phyloP scores from a whole-genome alignment of 306 rosid species.

The Oemleria cerasiformis region DNA sequence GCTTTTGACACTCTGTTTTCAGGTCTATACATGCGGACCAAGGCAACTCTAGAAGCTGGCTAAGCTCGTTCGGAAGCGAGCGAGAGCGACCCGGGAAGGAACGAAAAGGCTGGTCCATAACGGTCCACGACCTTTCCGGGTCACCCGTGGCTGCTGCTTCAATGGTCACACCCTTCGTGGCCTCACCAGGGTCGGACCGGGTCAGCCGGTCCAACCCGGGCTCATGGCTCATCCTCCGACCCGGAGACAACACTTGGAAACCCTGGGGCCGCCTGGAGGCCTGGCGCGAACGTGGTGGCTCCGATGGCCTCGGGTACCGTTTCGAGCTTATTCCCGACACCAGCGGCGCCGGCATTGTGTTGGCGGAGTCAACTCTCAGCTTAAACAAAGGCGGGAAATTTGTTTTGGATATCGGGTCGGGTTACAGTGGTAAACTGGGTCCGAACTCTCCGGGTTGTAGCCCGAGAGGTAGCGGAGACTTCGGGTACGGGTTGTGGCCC shows the following conservation, averaged over 20 bases:
- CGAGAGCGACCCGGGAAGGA: constrained; percentile 37
- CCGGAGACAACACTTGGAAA: constrained; percentile 44
- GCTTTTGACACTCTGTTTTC: neutral
- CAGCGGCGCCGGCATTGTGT: constrained; percentile 34
- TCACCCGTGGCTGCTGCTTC: constrained; percentile 51
- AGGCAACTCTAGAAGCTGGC: constrained; percentile 33
- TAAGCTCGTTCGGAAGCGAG: constrained; percentile 25
- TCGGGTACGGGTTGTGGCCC: constrained; percentile 76
- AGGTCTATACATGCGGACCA: constrained; percentile 24
- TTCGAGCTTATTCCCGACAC: constrained; percentile 39
- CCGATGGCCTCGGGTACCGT: constrained; percentile 39
- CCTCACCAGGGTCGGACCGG: constrained; percentile 45
- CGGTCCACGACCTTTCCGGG: constrained; percentile 51
- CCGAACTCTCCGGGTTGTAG: constrained; percentile 66
- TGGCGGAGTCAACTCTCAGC: constrained; percentile 64
- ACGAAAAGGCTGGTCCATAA: constrained; percentile 49
- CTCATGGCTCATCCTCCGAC: constrained; percentile 50
- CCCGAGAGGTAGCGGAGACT: constrained; percentile 73
- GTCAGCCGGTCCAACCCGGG: constrained; percentile 55
- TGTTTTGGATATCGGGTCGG: constrained; percentile 43
- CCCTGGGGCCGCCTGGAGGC: constrained; percentile 62
- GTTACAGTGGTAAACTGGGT: constrained; percentile 35
- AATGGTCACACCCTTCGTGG: constrained; percentile 53
- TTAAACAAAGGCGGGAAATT: constrained; percentile 47
- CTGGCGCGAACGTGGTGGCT: constrained; percentile 45